A percentile compares a stretch with the other conserved stretches of the same genome.
Conservation (phyloP, 306 rosid species). For the Vicia villosa region DNA sequence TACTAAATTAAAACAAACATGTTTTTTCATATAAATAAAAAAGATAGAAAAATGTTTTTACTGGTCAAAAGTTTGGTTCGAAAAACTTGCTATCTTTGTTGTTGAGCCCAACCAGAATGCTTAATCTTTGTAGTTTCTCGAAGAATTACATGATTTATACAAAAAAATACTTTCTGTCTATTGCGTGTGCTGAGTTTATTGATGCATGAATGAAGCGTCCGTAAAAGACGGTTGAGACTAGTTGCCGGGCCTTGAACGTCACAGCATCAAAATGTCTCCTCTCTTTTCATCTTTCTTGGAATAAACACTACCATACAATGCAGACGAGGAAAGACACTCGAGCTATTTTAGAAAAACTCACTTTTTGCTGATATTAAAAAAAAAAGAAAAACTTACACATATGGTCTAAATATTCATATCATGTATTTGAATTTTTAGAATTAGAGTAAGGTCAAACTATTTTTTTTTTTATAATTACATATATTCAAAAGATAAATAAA, state of each 20-base stretch:
- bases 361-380: neutral
- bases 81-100: neutral
- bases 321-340: neutral
- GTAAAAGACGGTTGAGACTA: slow-evolving; percentile 56
- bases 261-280: slow-evolving; percentile 41
- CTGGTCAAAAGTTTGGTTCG: neutral
- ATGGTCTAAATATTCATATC: no score
- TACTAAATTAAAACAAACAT: no score
- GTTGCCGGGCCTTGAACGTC: slow-evolving; percentile 79
- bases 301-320: slow-evolving; percentile 23
- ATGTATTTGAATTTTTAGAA: no score
- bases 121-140: neutral
- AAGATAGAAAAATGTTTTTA: no score
- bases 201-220: slow-evolving; percentile 34
- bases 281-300: slow-evolving; percentile 36
- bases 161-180: neutral
- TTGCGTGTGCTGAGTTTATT: neutral
- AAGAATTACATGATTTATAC: neutral
- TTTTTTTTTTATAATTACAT: no score
- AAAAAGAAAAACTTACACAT: neutral
- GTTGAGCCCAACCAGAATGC: neutral
- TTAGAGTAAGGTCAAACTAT: no score
- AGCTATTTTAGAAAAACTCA: neutral
- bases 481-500: no score
- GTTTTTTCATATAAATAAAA: no score